These are phyloP conservation scores for Penium margaritaceum DNA, from an alignment of 139 green algal genomes.

Conservation along the genomic window DNA sequence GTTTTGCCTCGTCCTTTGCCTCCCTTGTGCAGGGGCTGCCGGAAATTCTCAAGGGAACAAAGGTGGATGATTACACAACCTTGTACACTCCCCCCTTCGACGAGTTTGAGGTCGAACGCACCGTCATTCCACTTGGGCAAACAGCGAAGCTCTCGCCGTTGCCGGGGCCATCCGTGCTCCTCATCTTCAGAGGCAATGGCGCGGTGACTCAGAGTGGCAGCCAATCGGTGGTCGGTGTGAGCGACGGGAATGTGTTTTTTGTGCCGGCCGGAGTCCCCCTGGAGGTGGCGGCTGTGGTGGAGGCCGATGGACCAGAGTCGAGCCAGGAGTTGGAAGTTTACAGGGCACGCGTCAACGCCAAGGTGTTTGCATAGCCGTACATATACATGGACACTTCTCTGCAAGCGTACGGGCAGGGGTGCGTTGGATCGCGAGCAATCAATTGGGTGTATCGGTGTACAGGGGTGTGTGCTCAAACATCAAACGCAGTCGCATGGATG, in stretches of 20 bases:
- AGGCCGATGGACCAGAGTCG: not conserved
- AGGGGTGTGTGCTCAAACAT: too few relatives aligned
- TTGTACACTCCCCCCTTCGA: constrained; percentile 79
- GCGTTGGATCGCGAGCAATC: too few relatives aligned
- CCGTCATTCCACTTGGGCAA: constrained; percentile 17
- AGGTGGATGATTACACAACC: constrained; percentile 39
- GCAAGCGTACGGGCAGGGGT: too few relatives aligned
- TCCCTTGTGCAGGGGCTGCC: constrained; percentile 30
- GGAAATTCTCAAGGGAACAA: constrained; percentile 31
- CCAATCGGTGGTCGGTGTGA: constrained; percentile 9
- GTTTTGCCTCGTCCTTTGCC: not conserved
- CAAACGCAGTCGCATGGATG: too few relatives aligned
- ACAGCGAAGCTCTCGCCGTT: constrained; percentile 11
- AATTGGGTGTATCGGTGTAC: too few relatives aligned
- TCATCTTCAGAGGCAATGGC: constrained; percentile 26
- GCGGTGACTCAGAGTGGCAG: not conserved
- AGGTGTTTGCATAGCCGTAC: not conserved
- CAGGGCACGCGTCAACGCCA: constrained; percentile 19
- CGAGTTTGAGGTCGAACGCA: constrained; percentile 72
- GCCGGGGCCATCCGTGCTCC: constrained; percentile 40
- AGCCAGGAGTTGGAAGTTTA: constrained; percentile 15
- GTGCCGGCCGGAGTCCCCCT: constrained; percentile 12
- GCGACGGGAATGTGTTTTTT: constrained; percentile 33
- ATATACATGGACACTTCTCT: too few relatives aligned
- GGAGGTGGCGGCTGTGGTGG: constrained; percentile 29